Base-by-base conservation (phyloP, 2,329 filamentous ascomycete species). In the Apiospora hydei region DNA sequence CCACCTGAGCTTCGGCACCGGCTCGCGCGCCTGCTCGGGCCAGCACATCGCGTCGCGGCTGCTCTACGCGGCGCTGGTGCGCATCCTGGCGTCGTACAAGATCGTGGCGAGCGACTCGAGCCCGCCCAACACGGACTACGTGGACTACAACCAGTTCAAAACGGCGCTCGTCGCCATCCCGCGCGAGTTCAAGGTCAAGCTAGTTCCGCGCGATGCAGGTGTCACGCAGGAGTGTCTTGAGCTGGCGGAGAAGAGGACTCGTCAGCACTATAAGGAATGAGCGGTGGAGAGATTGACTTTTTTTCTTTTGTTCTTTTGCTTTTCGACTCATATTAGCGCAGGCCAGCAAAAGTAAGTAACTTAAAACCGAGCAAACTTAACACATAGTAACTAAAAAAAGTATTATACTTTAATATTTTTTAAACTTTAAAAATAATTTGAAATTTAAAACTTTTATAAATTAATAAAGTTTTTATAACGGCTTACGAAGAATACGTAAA, bases 81-180 rank as follows among this genome's bases (percentile, higher is more conserved):
- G 87, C 4, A 78, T 88, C 1, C 74, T 88, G n/a, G 81, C 83
- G 3, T 82, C 83, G 11, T 89, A 87, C 78, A 83, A 82, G 74
- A 85, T 88, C 70, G 83, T 88, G 44, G 82, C 88, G 34, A 84
- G 82, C 75, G 81, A 85, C 69, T 76, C 78, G 0, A 80, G 85
- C 61, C 88, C 88, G 0, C 89, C 88, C 0, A 90, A 89, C 74
- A 90, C 88, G 0, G 88, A 90, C 76, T 90, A 90, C 73, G 85
- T 90, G 5, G 88, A 91, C 6, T 90, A 90, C 75, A 91, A 90
- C 74, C 84, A 87, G 75, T 86, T 89, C 75, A 90, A 90, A 79
- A 86, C 85, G 1, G 88, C 88, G 0, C 75, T 91, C 46, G 88
- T 90, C 16, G 89, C 89, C 0, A 90, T 91, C 69, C 89, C 89